Evolutionary conservation across 2,329 filamentous ascomycete species (phyloP).

Genomic region (Dothistroma septosporum): DNA sequence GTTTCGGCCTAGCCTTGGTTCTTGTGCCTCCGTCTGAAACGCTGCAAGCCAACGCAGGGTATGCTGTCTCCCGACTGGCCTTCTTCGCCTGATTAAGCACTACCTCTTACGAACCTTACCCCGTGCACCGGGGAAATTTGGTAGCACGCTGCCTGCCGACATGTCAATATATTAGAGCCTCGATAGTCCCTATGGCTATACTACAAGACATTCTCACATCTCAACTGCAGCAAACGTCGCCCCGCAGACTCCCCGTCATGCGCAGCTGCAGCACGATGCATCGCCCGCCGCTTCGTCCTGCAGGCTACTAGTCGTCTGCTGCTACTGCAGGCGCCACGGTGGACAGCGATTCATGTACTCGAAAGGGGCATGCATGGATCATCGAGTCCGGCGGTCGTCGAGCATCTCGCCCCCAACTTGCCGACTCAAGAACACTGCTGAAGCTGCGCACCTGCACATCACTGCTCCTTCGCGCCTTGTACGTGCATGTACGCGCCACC

Average conservation of each 20-base stretch:
- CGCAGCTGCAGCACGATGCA: not conserved
- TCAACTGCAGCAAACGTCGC: not conserved
- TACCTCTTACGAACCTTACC: not conserved
- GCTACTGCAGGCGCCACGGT: not conserved
- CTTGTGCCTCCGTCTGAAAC: not conserved
- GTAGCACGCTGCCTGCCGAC: not conserved
- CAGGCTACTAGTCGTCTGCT: not conserved
- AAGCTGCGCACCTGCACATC: not conserved
- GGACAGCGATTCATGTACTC: not conserved
- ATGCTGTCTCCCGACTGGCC: not conserved
- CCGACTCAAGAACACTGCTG: not conserved
- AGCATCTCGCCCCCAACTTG: not conserved
- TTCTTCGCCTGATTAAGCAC: not conserved
- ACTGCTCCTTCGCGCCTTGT: not conserved
- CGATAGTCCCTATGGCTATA: not conserved
- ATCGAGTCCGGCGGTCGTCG: not conserved
- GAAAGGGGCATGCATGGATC: slow-evolving; percentile 1
- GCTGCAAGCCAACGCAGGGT: not conserved
- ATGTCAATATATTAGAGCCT: not conserved
- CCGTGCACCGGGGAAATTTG: not conserved
- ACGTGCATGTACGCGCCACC: not conserved
- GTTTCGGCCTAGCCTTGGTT: not conserved
- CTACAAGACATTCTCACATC: not conserved
- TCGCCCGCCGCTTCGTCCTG: not conserved
- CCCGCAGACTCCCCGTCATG: not conserved